Base-by-base conservation (phyloP, 345 rosid genomes). In the Mangifera indica region DNA sequence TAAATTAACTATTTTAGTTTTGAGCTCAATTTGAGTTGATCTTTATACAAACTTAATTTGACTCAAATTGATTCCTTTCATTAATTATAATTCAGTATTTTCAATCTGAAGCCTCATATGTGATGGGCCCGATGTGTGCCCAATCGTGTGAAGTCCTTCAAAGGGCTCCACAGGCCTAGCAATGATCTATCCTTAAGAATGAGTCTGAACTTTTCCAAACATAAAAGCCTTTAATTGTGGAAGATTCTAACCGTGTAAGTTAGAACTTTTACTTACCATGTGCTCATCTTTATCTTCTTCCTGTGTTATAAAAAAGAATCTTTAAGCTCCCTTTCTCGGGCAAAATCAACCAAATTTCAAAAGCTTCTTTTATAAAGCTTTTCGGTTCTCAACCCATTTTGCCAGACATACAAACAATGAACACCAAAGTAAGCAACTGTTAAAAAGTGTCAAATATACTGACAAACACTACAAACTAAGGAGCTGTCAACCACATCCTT, bases 181-280 rank as follows among this genome's bases (percentile, higher is more conserved):
- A 42, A 26, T 62, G 81, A 72, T 67, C 76, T 59, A 58, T 54
- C 77, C 10, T 51, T 64, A 34, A 49, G 69, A 69, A 65, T 69
- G 72, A 45, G 63, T 9, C 67, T 49, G 21, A 73, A 26, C 72
- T 42, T 60, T 71, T 40, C 67, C 46, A 66, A 60, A 13, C 12
- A 52, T 32, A 74, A 76, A 80, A 76, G 83, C 70, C 83, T 14
- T 67, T 70, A 78, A 79, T 81, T 66, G 58, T 63, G 85, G 83
- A 13, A 66, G 26, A 58, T 20, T 10, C n/a, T 49, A n/a, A n/a
- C n/a, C n/a, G n/a, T n/a, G n/a, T n/a, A n/a, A n/a, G n/a, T n/a
- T n/a, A n/a, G n/a, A n/a, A 34, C 62, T 22, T 21, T 34, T 53
- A 3, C 17, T 48, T n/a, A 40, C 45, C 63, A 72, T 74, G 66